Evolutionary conservation across 805 yeast species (phyloP).

Genomic region (Metschnikowia sp.): DNA sequence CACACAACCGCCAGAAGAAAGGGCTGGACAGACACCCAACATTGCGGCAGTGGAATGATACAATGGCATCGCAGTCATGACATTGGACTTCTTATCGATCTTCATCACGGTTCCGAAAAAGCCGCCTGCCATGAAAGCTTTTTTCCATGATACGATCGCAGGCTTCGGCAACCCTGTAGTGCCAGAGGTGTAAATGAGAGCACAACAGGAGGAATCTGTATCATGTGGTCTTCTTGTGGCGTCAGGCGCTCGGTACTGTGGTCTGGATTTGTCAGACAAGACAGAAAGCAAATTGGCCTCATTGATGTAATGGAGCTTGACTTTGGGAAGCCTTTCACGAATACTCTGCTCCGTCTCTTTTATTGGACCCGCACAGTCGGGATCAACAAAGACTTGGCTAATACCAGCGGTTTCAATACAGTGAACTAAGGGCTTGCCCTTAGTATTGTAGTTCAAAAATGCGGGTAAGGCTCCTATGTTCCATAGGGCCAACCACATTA

Average conservation of each 20-base stretch:
- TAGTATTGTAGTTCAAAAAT: conserved; percentile 75
- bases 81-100: conserved; percentile 50
- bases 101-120: conserved; percentile 69
- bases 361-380: conserved; percentile 56
- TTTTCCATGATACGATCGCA: conserved; percentile 90
- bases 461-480: conserved; percentile 89
- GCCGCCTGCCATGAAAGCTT: conserved; percentile 65
- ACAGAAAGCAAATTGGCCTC: conserved; percentile 48
- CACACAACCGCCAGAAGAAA: conserved; percentile 64
- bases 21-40: conserved; percentile 72
- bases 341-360: conserved; percentile 45
- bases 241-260: conserved; percentile 54
- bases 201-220: conserved; percentile 58
- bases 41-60: conserved; percentile 94
- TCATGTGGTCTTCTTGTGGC: conserved; percentile 55
- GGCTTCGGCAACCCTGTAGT: conserved; percentile 95
- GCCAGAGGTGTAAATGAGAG: conserved; percentile 86
- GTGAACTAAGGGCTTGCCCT: conserved; percentile 72
- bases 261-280: conserved; percentile 37
- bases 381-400: conserved; percentile 68
- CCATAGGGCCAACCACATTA: conserved; percentile 86
- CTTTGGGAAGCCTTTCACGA: conserved; percentile 33
- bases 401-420: conserved; percentile 70
- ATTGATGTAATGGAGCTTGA: conserved; percentile 46
- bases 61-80: conserved; percentile 91